Percentiles rank a stretch among this genome's conserved stretches.
Conservation (phyloP, 1,284 basidiomycete genomes). For the Apiotrichum porosum region DNA sequence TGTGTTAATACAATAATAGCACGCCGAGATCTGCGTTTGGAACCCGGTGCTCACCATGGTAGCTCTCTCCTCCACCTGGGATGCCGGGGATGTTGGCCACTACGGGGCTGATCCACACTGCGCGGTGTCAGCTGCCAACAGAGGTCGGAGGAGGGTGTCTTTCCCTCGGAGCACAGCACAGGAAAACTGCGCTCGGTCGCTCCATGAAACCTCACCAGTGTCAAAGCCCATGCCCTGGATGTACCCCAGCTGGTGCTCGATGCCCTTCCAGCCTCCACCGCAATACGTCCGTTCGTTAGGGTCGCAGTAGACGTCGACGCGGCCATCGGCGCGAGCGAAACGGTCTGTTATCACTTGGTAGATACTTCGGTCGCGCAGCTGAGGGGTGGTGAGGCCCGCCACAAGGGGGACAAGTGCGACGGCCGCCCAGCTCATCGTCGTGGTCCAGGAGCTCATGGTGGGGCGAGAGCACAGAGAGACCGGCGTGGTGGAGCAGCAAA, state of each 20-base stretch:
- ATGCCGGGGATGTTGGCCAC: constrained; percentile 41
- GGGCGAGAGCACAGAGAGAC: too few species aligned
- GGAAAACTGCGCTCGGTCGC: too few species aligned
- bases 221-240: constrained; percentile 49
- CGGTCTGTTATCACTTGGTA: constrained; percentile 48
- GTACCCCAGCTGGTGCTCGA: constrained; percentile 41
- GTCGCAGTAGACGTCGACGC: constrained; percentile 26
- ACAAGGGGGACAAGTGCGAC: constrained; percentile 19
- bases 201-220: constrained; percentile 44
- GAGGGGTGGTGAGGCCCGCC: constrained; percentile 26
- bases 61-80: constrained; percentile 32
- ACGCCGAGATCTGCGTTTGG: too few species aligned
- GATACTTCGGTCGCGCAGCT: constrained; percentile 42
- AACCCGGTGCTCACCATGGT: constrained; percentile 48
- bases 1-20: background rate
- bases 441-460: too few species aligned
- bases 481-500: too few species aligned
- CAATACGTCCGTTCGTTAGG: constrained; percentile 33
- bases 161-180: too few species aligned
- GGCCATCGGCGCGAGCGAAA: constrained; percentile 38
- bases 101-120: constrained; percentile 48
- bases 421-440: constrained; percentile 6
- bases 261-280: constrained; percentile 43
- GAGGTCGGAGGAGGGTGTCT: too few species aligned
- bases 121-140: too few species aligned